Percentiles rank a stretch among this genome's conserved stretches.
Conservation (phyloP, 2,329 filamentous ascomycete species). For the Metarhizium album region DNA sequence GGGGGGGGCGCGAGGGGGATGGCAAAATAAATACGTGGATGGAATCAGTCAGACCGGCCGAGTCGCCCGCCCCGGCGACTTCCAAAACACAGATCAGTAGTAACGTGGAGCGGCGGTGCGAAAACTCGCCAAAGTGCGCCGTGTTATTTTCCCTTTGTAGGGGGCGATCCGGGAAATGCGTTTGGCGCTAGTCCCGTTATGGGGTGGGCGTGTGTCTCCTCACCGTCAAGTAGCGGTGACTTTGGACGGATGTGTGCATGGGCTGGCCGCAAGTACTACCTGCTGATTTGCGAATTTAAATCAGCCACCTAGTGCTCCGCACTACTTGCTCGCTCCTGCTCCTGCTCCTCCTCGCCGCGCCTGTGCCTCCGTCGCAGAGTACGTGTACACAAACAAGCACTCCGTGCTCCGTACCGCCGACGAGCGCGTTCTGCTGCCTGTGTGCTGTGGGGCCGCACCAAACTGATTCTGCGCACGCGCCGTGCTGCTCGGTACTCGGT, state of each 20-base stretch:
- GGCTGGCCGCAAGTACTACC: background rate
- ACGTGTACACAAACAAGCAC: no score
- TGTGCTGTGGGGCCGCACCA: background rate
- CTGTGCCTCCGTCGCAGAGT: no score
- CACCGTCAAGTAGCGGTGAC: background rate
- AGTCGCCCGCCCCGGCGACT: background rate
- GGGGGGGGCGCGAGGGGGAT: slow-evolving; percentile 17
- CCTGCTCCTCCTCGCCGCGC: no score
- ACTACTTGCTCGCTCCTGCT: no score
- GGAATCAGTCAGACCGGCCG: slow-evolving; percentile 22
- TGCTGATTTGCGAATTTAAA: background rate
- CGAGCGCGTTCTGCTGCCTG: background rate
- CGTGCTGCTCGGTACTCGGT: no score
- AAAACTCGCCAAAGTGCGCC: background rate
- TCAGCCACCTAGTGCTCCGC: no score
- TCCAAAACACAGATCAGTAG: slow-evolving; percentile 12
- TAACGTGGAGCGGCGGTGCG: slow-evolving; percentile 2
- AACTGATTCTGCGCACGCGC: background rate
- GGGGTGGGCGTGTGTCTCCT: background rate
- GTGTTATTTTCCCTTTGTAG: slow-evolving; percentile 1
- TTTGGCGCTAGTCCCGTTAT: background rate
- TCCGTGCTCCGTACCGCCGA: no score
- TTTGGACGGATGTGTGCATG: background rate
- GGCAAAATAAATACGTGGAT: slow-evolving; percentile 26
- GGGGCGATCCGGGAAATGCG: background rate